These are phyloP conservation scores for Aspergillus nanangensis DNA, from an alignment of 495 filamentous ascomycete genomes.

Conservation along the genomic window DNA sequence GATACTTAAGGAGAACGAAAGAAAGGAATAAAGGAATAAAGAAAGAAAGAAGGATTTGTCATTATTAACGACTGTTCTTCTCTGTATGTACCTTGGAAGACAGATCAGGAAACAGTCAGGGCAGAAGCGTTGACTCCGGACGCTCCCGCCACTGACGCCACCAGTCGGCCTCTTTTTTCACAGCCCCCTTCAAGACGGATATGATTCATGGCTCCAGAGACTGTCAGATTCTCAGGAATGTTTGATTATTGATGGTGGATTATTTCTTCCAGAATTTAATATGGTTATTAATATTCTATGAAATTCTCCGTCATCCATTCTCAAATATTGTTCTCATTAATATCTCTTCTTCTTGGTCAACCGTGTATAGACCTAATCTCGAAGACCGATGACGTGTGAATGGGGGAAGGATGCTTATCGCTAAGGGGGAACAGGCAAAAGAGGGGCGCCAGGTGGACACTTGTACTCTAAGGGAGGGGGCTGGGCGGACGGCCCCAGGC, in stretches of 20 bases:
- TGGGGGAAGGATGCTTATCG: conserved; percentile 14
- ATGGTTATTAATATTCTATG: too few species aligned
- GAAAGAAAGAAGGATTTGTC: too few species aligned
- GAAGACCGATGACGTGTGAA: conserved; percentile 17
- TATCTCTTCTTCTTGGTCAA: too few species aligned
- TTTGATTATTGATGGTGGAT: too few species aligned
- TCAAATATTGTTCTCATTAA: too few species aligned
- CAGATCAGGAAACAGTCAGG: neutral
- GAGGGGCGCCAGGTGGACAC: conserved; percentile 9
- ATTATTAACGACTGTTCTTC: neutral
- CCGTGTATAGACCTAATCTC: too few species aligned
- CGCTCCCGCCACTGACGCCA: conserved; percentile 26
- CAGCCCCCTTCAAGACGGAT: neutral
- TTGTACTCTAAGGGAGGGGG: conserved; percentile 5
- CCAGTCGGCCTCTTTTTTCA: conserved; percentile 13
- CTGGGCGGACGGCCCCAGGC: neutral
- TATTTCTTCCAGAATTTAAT: too few species aligned
- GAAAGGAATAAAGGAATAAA: too few species aligned
- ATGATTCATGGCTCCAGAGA: neutral
- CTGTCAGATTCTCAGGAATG: neutral
- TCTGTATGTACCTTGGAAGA: conserved; percentile 1
- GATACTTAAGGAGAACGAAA: too few species aligned
- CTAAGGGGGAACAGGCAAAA: neutral
- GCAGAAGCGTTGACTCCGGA: conserved; percentile 13
- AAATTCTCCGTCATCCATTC: neutral